Percentiles rank a stretch among this genome's conserved stretches.
phyloP scores from a whole-genome alignment of 345 rosid genomes.

The Sisymbrium irio region DNA sequence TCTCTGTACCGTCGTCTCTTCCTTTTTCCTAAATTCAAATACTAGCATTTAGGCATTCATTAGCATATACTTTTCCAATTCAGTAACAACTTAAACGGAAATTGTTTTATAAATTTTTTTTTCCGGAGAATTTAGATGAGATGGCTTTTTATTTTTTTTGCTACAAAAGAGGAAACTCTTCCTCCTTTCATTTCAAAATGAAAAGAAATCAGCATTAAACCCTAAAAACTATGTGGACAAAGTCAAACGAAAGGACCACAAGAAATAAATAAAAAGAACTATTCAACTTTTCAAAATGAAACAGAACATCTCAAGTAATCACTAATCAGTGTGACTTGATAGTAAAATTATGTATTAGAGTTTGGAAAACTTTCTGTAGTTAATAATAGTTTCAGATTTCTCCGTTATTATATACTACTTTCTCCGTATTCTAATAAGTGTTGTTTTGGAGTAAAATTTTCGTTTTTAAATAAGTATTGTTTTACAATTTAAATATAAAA shows the following conservation, averaged over 20 bases:
- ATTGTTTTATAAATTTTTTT: not conserved
- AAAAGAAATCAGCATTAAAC: not conserved
- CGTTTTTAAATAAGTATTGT: no score
- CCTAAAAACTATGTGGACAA: not conserved
- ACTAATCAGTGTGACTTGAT: not conserved
- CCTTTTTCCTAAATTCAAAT: not conserved
- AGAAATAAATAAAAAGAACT: not conserved
- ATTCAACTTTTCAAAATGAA: not conserved
- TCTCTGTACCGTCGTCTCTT: not conserved
- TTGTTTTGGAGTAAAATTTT: no score
- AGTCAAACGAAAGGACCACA: constrained; percentile 19
- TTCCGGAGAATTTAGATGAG: not conserved
- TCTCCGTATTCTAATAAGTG: no score
- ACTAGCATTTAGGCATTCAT: not conserved
- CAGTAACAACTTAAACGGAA: not conserved
- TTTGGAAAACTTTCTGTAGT: not conserved
- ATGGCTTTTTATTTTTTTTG: not conserved
- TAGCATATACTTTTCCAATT: not conserved
- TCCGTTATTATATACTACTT: not conserved
- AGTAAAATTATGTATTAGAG: not conserved
- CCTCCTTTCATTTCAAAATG: not conserved
- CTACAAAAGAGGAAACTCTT: not conserved
- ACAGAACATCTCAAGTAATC: not conserved
- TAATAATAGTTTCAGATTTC: not conserved
- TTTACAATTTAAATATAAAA: no score